A percentile compares a stretch with the other conserved stretches of the same genome.
phyloP scores from a whole-genome alignment of 2,329 filamentous ascomycete species.

The Sarocladium strictum region DNA sequence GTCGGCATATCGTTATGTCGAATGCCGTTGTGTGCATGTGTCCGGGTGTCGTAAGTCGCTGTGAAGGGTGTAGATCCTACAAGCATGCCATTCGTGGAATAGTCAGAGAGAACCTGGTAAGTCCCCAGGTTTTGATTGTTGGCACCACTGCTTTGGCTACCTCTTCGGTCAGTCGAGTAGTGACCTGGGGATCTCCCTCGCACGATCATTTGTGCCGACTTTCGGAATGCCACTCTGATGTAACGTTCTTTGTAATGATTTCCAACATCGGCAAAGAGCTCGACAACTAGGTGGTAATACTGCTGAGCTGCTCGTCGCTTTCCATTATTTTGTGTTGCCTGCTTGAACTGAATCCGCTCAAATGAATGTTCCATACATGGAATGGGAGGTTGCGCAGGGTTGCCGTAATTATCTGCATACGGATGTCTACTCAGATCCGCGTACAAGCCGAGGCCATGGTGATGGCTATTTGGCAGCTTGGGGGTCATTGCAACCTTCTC shows the following conservation, averaged over 20 bases:
- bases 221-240: constrained; percentile 64
- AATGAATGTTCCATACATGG: constrained; percentile 58
- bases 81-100: not conserved
- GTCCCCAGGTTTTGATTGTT: not conserved
- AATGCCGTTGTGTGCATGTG: constrained; percentile 32
- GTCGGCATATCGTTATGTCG: constrained; percentile 44
- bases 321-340: constrained; percentile 88
- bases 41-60: not conserved
- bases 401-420: constrained; percentile 2
- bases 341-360: constrained; percentile 91
- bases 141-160: constrained; percentile 60
- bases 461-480: constrained; percentile 30
- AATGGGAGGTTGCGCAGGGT: constrained; percentile 4
- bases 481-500: constrained; percentile 63
- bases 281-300: constrained; percentile 85
- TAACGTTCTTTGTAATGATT: constrained; percentile 47
- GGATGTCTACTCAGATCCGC: constrained; percentile 18
- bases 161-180: constrained; percentile 65
- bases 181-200: constrained; percentile 77
- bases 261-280: constrained; percentile 68
- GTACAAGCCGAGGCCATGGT: constrained; percentile 26
- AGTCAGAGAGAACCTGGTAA: not conserved
- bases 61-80: not conserved
- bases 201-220: constrained; percentile 81
- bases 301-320: constrained; percentile 87